Evolutionary conservation across 805 yeast genomes (phyloP), one percentile per base, ranked within the genome.

Genomic region (Candida silvatica): DNA sequence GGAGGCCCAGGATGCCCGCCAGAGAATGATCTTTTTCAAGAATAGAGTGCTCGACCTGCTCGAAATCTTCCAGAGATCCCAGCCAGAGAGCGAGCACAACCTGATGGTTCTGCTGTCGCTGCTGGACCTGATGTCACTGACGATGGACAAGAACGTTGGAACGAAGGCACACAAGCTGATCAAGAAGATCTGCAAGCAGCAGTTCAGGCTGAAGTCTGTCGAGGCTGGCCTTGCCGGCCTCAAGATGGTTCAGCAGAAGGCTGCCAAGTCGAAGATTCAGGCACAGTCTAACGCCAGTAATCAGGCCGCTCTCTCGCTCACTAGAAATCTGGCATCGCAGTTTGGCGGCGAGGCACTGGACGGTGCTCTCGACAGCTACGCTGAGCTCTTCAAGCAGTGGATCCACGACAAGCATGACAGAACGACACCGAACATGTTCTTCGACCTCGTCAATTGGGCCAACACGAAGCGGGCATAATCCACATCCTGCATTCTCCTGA

Each of bases 361-460:
- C 22, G 45, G 51, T 17, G 61, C 85, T 18, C 61, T 76, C 29
- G 76, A 71, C 32, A 42, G 77, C 9, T 87, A 87, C 56, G 47
- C 71, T 4, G 54, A 51, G 0, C 59, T 80, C 8, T 46, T 85
- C 54, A 70, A 74, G 43, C 46, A 49, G 15, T 87, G 95, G 95
- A 67, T 77, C 29, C 46, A 45, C 16, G 56, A 64, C 40, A 50
- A 61, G 14, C 56, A 61, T 32, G 63, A 71, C 44, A 73, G 69
- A 44, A 55, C 72, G 17, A 67, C 69, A 16, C 63, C 80, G 6
- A 61, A 71, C 9, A 52, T 83, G 48, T 86, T 82, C 52, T 69
- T 76, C 44, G 96, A 87, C 47, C 74, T 85, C 41, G 69, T 82
- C 49, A 86, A 86, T 58, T 88, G 92, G 88, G 52, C 81, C 29